Evolutionary conservation across 768 basidiomycete species (phyloP), one percentile per base, ranked within the genome.

Genomic region (Russula compacta): DNA sequence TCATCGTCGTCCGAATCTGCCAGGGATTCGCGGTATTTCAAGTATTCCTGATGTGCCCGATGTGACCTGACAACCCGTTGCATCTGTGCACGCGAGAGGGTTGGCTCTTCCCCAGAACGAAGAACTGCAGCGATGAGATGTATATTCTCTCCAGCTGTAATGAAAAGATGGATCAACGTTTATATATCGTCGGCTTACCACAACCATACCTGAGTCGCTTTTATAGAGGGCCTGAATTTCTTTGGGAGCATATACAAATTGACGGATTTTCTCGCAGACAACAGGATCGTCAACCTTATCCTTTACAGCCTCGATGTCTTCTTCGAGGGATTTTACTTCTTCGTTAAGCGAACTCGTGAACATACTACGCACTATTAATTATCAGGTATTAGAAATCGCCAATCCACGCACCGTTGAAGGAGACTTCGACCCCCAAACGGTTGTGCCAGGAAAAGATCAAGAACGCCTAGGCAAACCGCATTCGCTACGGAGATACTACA

Each of bases 381-480:
- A 32, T 21, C n/a, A 43, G 32, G 48, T 29, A 35, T 36, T 39
- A 33, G 12, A 39, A 11, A 35, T 29, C 33, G 21, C 32, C 42
- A 29, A 11, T 29, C 43, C 15, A 46, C 10, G 63, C 75, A 89
- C 92, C 92, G 80, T 73, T 99, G 97, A 17, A 98, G 78, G 29
- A 99, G 77, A 71, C 91, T 93, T 62, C 84, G 84, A 6, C 93
- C 92, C 3, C 97, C 97, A 71, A 99, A 99, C 2, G 97, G 97
- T 70, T 95, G 87, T 0, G 97, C 97, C 17, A 98, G 82, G 78
- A 99, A 98, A 44, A 99, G 80, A 69, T 98, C 95, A 61, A 99
- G 79, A 4, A 97, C 79, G 56, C 77, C 87, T 74, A 58, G 6
- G 36, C 7, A 51, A 19, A 54, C 7, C 15, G 9, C 24, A 19